Percentiles rank a stretch among this genome's conserved stretches.
Evolutionary conservation across 2,329 filamentous ascomycete species (phyloP).

Genomic region (Talaromyces sp.): DNA sequence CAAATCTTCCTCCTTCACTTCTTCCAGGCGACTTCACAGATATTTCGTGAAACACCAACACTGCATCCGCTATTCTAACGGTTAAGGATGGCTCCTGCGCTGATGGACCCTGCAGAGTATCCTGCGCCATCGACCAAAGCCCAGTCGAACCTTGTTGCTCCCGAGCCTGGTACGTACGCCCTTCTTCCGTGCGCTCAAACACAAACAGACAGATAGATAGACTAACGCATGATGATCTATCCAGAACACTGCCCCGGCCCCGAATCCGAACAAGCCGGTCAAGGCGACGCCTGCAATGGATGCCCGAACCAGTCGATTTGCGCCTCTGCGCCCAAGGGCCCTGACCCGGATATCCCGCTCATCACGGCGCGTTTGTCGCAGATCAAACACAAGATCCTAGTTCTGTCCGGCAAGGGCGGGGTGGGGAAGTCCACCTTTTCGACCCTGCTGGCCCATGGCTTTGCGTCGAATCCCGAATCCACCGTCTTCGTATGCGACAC

Average conservation of each 20-base stretch:
- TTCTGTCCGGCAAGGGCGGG: slow-evolving; percentile 91
- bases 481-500: slow-evolving; percentile 96
- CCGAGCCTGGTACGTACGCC: slow-evolving; percentile 63
- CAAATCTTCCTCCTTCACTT: neutral
- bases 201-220: neutral
- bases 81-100: slow-evolving; percentile 67
- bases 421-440: slow-evolving; percentile 96
- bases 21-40: too few relatives aligned
- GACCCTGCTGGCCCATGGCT: slow-evolving; percentile 79
- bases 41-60: too few relatives aligned
- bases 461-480: slow-evolving; percentile 72
- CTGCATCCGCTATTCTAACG: neutral
- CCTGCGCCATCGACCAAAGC: slow-evolving; percentile 71
- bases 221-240: neutral
- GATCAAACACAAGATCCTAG: slow-evolving; percentile 86
- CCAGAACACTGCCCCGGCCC: slow-evolving; percentile 86
- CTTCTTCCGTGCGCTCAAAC: neutral
- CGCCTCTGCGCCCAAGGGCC: slow-evolving; percentile 88
- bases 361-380: slow-evolving; percentile 77
- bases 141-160: slow-evolving; percentile 81
- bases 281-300: slow-evolving; percentile 79
- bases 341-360: slow-evolving; percentile 86
- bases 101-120: slow-evolving; percentile 71
- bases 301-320: slow-evolving; percentile 97
- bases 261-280: slow-evolving; percentile 51